A percentile compares a stretch with the other conserved stretches of the same genome.
Conservation (phyloP, 2,329 filamentous ascomycete genomes). For the Bipolaris cookei region DNA sequence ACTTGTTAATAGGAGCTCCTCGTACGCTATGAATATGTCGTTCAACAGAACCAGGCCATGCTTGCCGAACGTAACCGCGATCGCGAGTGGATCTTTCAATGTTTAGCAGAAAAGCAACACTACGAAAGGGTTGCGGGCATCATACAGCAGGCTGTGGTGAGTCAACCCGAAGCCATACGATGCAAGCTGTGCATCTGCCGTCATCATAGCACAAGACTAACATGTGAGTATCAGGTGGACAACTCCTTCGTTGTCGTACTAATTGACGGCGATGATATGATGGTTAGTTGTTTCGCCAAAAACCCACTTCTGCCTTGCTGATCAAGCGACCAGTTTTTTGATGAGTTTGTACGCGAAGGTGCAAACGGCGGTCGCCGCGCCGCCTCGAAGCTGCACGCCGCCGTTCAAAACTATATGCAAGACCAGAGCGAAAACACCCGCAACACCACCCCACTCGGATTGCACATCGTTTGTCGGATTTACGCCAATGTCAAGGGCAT, state of each 20-base stretch:
- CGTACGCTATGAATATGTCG: conserved; percentile 48
- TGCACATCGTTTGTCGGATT: conserved; percentile 59
- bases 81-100: conserved; percentile 24
- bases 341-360: conserved; percentile 57
- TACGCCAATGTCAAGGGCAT: conserved; percentile 62
- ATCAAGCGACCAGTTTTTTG: conserved; percentile 51
- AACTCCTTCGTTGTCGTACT: conserved; percentile 62
- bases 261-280: conserved; percentile 63
- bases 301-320: background rate
- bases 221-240: conserved; percentile 7
- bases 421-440: conserved; percentile 49
- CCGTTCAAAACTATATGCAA: conserved; percentile 54
- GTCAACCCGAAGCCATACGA: background rate
- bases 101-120: conserved; percentile 31
- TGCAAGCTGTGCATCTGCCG: background rate
- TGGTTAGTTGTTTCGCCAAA: conserved; percentile 34
- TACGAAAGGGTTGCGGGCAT: conserved; percentile 26
- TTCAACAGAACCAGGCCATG: conserved; percentile 39
- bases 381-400: conserved; percentile 56
- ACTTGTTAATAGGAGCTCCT: conserved; percentile 47
- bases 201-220: conserved; percentile 1
- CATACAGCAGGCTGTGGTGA: conserved; percentile 38
- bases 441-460: conserved; percentile 49
- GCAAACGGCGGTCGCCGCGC: conserved; percentile 61
- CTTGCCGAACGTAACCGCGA: conserved; percentile 35